Percentiles rank a stretch among this genome's conserved stretches.
Conservation (phyloP, 345 rosid genomes). For the Melastoma malabathricum region DNA sequence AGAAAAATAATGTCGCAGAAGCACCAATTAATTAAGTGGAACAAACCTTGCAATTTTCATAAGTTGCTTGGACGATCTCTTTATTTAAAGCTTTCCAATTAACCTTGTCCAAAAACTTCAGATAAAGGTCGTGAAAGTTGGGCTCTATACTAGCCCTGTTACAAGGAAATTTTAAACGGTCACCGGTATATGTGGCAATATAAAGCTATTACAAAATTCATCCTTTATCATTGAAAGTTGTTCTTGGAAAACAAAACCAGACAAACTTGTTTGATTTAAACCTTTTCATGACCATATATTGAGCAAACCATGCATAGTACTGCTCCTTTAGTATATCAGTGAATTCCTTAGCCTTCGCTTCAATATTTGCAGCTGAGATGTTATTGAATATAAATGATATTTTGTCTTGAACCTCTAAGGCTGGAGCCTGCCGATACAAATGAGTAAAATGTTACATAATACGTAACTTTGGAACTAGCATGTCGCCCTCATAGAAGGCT, state of each 20-base stretch:
- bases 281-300: conserved; percentile 99
- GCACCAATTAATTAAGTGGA: neutral
- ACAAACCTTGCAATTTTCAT: conserved; percentile 93
- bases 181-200: neutral
- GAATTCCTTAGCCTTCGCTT: conserved; percentile 74
- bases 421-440: conserved; percentile 52
- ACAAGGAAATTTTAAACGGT: conserved; percentile 4
- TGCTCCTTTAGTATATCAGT: conserved; percentile 71
- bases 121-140: conserved; percentile 88
- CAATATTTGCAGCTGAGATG: conserved; percentile 64
- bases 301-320: conserved; percentile 91
- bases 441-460: neutral
- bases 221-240: too few relatives aligned
- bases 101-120: conserved; percentile 87
- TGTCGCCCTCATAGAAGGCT: too few relatives aligned
- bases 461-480: too few relatives aligned
- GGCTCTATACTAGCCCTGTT: conserved; percentile 97
- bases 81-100: conserved; percentile 61
- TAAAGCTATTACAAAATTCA: neutral
- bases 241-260: neutral
- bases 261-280: conserved; percentile 15
- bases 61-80: conserved; percentile 81
- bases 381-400: conserved; percentile 85
- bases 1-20: neutral
- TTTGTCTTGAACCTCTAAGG: conserved; percentile 73